Conservation (phyloP, 2,329 filamentous ascomycete genomes). For the Penicillium sp. region DNA sequence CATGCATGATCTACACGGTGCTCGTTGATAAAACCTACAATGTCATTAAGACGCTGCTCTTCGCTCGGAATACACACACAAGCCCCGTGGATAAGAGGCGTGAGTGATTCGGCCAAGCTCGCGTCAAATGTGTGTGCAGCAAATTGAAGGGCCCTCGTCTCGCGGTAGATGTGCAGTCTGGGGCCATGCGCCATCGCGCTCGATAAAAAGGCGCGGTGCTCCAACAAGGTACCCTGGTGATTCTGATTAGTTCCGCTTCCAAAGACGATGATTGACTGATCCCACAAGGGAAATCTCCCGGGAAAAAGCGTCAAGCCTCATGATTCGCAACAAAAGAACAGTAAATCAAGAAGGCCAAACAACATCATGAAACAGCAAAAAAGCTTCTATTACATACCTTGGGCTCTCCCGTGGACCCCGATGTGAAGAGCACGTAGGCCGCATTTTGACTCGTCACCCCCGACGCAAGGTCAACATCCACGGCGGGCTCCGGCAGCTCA, state of each 20-base stretch:
- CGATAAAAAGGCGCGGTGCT: constrained; percentile 55
- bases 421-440: constrained; percentile 56
- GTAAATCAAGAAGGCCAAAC: too few relatives aligned
- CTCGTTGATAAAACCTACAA: constrained; percentile 46
- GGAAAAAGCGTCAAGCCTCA: not conserved
- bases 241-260: too few relatives aligned
- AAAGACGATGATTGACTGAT: too few relatives aligned
- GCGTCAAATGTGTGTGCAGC: constrained; percentile 53
- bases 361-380: too few relatives aligned
- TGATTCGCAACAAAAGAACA: not conserved
- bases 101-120: constrained; percentile 50
- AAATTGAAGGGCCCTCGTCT: constrained; percentile 54
- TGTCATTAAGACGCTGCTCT: constrained; percentile 44
- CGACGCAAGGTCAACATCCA: constrained; percentile 13
- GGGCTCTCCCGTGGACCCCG: constrained; percentile 51
- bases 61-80: constrained; percentile 55
- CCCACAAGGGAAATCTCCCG: too few relatives aligned
- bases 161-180: constrained; percentile 43
- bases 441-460: constrained; percentile 29
- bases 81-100: constrained; percentile 50
- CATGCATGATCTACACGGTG: constrained; percentile 51
- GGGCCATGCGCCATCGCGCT: constrained; percentile 49
- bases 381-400: constrained; percentile 32
- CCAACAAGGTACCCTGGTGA: constrained; percentile 54
- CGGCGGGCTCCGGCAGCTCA: constrained; percentile 14